Evolutionary conservation across 495 filamentous ascomycete genomes (phyloP).

Genomic region (Lophiostoma macrostomum): DNA sequence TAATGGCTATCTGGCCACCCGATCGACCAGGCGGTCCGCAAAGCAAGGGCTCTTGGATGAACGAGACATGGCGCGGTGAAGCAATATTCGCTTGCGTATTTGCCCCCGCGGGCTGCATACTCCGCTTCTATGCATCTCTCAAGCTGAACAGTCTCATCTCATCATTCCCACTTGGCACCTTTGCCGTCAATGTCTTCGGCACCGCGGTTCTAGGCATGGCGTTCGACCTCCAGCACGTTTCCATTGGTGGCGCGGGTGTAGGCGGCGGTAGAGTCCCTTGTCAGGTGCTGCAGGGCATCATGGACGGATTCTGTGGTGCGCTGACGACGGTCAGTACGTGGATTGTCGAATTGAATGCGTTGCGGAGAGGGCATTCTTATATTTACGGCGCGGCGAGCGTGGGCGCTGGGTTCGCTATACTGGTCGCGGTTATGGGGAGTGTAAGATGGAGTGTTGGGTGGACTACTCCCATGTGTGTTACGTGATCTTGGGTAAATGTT

Average conservation of each 20-base stretch:
- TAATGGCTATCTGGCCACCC: conserved; percentile 73
- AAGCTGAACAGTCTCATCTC: conserved; percentile 62
- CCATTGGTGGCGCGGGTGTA: conserved; percentile 38
- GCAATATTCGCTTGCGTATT: conserved; percentile 79
- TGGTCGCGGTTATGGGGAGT: conserved; percentile 77
- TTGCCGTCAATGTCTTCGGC: conserved; percentile 76
- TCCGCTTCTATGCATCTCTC: conserved; percentile 68
- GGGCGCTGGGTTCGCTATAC: conserved; percentile 56
- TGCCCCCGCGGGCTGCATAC: conserved; percentile 75
- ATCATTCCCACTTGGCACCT: conserved; percentile 85
- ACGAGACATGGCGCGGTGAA: conserved; percentile 67
- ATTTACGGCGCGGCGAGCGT: conserved; percentile 71
- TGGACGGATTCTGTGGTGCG: conserved; percentile 90
- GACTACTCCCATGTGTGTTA: conserved; percentile 10
- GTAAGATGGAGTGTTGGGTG: conserved; percentile 71
- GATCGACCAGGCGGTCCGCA: conserved; percentile 48
- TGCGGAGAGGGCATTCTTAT: conserved; percentile 68
- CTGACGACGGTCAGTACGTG: conserved; percentile 92
- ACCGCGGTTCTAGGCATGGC: conserved; percentile 64
- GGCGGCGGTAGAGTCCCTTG: conserved; percentile 55
- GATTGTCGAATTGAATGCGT: conserved; percentile 72
- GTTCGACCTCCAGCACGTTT: conserved; percentile 68
- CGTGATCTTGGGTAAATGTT: not conserved
- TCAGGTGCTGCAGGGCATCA: conserved; percentile 77
- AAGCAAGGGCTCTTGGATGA: conserved; percentile 33